These are phyloP conservation scores for Endotrypanum monterogeii DNA, from an alignment of 208 protist species.

Conservation along the genomic window DNA sequence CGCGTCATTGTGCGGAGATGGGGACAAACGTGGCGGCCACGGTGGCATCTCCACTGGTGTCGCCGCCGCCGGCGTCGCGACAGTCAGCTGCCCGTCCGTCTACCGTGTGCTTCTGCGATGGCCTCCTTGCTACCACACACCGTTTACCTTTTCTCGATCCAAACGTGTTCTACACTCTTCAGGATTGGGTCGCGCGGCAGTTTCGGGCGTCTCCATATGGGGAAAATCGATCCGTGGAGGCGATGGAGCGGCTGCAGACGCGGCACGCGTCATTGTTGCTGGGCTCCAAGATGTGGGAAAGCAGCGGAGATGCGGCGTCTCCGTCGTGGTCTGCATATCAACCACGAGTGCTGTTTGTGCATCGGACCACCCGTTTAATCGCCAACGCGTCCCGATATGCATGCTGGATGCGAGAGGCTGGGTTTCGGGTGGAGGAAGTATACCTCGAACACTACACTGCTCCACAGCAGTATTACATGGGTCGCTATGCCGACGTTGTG, in stretches of 20 bases:
- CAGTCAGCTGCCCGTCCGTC: neutral
- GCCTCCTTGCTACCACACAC: slow-evolving; percentile 19
- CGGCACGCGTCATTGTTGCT: slow-evolving; percentile 5
- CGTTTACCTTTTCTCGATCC: slow-evolving; percentile 19
- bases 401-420: slow-evolving; percentile 29
- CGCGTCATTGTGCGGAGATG: slow-evolving; percentile 19
- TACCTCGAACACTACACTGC: slow-evolving; percentile 34
- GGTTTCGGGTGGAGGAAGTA: slow-evolving; percentile 54
- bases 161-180: slow-evolving; percentile 21
- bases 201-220: slow-evolving; percentile 22
- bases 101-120: slow-evolving; percentile 34
- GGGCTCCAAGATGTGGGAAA: slow-evolving; percentile 12
- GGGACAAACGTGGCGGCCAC: neutral
- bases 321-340: slow-evolving; percentile 5
- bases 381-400: slow-evolving; percentile 30
- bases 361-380: slow-evolving; percentile 38
- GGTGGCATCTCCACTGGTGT: neutral
- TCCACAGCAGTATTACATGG: slow-evolving; percentile 49
- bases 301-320: neutral
- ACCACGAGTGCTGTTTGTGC: slow-evolving; percentile 46
- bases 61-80: neutral
- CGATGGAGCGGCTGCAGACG: slow-evolving; percentile 25
- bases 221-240: slow-evolving; percentile 12
- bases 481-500: slow-evolving; percentile 54
- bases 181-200: slow-evolving; percentile 29